A percentile compares a stretch with the other conserved stretches of the same genome.
Evolutionary conservation across 805 yeast species (phyloP).

Genomic region (Spencermartinsiella europaea): DNA sequence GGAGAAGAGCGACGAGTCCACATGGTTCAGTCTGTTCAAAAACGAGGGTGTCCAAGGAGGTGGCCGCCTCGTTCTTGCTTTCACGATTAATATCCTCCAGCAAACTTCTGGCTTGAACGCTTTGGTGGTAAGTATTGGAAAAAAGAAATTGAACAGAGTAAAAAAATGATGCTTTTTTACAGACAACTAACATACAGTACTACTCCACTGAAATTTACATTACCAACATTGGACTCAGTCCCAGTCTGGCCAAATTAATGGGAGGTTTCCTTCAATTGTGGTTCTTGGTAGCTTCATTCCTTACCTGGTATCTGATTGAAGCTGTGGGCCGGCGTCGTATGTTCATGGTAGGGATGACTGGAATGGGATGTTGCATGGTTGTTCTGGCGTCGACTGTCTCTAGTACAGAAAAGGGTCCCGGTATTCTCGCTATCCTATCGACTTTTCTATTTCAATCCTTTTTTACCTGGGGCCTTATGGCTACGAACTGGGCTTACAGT

Average conservation of each 20-base stretch:
- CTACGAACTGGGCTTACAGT: slow-evolving; percentile 56
- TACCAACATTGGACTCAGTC: slow-evolving; percentile 4
- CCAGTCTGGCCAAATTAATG: slow-evolving; percentile 4
- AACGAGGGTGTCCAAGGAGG: slow-evolving; percentile 5
- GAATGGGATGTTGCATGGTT: slow-evolving; percentile 36
- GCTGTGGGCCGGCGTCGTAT: slow-evolving; percentile 58
- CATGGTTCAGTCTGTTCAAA: slow-evolving; percentile 28
- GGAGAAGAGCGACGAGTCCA: slow-evolving; percentile 7
- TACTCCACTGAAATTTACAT: slow-evolving; percentile 7
- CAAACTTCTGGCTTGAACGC: slow-evolving; percentile 8
- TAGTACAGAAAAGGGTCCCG: neutral
- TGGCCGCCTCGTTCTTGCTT: slow-evolving; percentile 4
- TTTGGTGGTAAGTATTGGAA: too few species aligned
- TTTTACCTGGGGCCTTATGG: slow-evolving; percentile 38
- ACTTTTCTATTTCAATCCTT: slow-evolving; percentile 41
- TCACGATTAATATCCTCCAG: slow-evolving; percentile 9
- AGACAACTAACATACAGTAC: too few species aligned
- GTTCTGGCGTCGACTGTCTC: slow-evolving; percentile 4
- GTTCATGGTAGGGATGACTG: slow-evolving; percentile 43
- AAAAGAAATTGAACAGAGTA: too few species aligned
- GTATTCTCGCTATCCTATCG: slow-evolving; percentile 6
- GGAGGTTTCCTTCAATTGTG: slow-evolving; percentile 9
- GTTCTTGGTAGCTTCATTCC: slow-evolving; percentile 7
- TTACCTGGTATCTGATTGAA: slow-evolving; percentile 10
- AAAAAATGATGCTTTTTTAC: too few species aligned